Evolutionary conservation across 1,139 yeast genomes (phyloP), one percentile per base, ranked within the genome.

Genomic region (Sugiyamaella xylanicola): DNA sequence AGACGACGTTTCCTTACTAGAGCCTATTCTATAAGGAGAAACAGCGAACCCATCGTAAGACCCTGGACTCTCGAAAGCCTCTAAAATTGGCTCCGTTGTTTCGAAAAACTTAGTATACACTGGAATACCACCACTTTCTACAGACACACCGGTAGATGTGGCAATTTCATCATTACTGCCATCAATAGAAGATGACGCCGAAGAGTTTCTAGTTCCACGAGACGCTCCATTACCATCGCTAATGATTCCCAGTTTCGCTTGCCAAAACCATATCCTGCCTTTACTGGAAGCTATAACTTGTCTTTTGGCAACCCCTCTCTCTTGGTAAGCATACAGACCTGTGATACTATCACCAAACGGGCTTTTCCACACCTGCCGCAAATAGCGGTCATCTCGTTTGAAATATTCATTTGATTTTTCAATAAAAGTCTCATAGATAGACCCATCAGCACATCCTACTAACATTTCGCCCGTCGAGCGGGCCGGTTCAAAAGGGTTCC

Each of bases 361-460:
- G 8, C 65, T 63, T 44, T 65, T 67, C 74, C 78, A 72, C 0
- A 79, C 68, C 47, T 72, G 75, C 48, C 77, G 73, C 7, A 77
- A 63, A 32, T 71, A 70, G 44, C 73, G 68, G 59, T 78, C 80
- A 17, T 75, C 73, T 21, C 75, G 68, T 62, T 74, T 75, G 61
- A 71, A 70, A 56, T 73, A 76, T 51, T 77, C 79, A 49, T 73
- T 77, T 0, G 76, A 64, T 37, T 74, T 72, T 57, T 80, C 84
- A 15, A 82, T 66, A 21, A 67, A 64, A 0, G 77, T 69, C 61
- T 82, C 86, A 53, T 76, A 74, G 5, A 82, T 59, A 11, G 67
- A 58, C 1, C 85, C 85, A 2, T 73, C 71, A 1, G 68, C 62
- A 0, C 82, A 77, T 9, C 84, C 82, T 1, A 81, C 55, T n/a